phyloP scores from a whole-genome alignment of 306 rosid genomes.

The Gynostemma pentaphyllum region DNA sequence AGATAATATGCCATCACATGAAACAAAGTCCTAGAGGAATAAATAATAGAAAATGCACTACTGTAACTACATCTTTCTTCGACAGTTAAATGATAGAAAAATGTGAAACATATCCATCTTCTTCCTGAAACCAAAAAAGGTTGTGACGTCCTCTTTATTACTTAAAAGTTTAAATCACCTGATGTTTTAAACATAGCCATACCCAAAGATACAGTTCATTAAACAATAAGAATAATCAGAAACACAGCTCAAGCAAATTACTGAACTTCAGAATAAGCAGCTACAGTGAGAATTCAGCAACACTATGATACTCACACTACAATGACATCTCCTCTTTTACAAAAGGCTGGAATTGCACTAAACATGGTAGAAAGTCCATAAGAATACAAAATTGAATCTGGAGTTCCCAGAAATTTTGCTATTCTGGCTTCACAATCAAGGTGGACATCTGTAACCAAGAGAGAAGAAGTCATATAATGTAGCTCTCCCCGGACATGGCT shows the following conservation, averaged over 20 bases:
- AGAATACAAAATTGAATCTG: slow-evolving; percentile 91
- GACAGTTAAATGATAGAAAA: neutral
- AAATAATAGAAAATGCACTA: neutral
- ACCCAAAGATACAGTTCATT: neutral
- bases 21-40: neutral
- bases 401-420: slow-evolving; percentile 94
- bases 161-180: neutral
- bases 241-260: neutral
- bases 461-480: neutral
- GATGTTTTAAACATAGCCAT: neutral
- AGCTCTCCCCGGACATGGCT: too few species aligned
- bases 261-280: neutral
- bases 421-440: slow-evolving; percentile 99
- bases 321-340: slow-evolving; percentile 80
- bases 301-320: slow-evolving; percentile 72
- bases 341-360: slow-evolving; percentile 98
- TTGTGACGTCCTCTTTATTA: too few species aligned
- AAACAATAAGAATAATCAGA: neutral
- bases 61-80: neutral
- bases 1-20: neutral
- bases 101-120: neutral
- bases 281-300: neutral
- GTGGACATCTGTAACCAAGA: slow-evolving; percentile 64
- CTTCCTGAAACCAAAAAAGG: neutral
- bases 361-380: slow-evolving; percentile 96